Evolutionary conservation across 768 basidiomycete genomes (phyloP).

Genomic region (Suillus occidentalis): DNA sequence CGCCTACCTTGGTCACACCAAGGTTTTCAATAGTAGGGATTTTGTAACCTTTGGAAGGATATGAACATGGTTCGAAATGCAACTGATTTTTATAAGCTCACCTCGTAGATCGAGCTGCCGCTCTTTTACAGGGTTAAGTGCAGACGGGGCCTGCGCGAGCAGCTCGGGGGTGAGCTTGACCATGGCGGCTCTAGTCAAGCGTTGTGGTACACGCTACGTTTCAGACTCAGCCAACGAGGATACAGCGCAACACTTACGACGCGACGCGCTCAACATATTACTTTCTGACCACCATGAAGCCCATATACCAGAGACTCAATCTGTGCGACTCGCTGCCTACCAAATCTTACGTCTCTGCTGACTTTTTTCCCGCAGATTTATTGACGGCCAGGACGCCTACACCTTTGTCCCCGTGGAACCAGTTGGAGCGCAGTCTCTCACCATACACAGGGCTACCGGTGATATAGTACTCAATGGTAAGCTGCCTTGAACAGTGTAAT

Average conservation of each 20-base stretch:
- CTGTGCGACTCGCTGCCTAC: conserved; percentile 43
- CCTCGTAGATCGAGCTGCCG: conserved; percentile 91
- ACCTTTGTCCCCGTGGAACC: conserved; percentile 72
- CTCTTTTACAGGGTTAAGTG: conserved; percentile 82
- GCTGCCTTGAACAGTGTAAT: conserved; percentile 21
- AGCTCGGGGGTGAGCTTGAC: conserved; percentile 97
- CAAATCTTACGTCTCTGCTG: conserved; percentile 10
- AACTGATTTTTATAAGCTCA: conserved; percentile 33
- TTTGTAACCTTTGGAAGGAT: conserved; percentile 68
- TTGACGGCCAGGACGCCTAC: conserved; percentile 71
- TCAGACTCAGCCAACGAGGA: conserved; percentile 37
- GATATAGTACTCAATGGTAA: conserved; percentile 71
- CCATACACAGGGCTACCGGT: conserved; percentile 72
- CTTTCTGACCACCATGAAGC: conserved; percentile 50
- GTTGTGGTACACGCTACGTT: conserved; percentile 19
- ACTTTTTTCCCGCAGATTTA: conserved; percentile 47
- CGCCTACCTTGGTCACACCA: conserved; percentile 80
- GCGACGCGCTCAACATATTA: conserved; percentile 16
- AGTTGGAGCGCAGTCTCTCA: conserved; percentile 61
- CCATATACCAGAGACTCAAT: conserved; percentile 71
- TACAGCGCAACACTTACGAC: conserved; percentile 10
- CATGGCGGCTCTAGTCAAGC: conserved; percentile 30
- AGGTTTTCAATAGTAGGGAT: conserved; percentile 96
- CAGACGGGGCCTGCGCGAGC: conserved; percentile 75
- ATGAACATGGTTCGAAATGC: conserved; percentile 15